Percentiles rank a stretch among this genome's conserved stretches.
Conservation (phyloP, 23 red algal species). For the Gracilaria vermiculophylla region DNA sequence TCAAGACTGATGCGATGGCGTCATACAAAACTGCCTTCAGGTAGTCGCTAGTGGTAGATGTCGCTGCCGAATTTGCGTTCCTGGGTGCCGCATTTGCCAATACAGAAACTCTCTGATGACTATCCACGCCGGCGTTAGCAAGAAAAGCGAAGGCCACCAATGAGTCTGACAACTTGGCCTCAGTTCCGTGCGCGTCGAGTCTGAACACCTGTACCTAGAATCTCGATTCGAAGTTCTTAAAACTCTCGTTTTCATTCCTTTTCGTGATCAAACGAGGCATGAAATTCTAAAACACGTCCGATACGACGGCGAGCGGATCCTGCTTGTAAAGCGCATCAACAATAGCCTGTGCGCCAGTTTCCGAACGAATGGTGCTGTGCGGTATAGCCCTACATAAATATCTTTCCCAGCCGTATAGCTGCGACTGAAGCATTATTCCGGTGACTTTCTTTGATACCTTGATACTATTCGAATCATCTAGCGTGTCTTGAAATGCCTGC, state of each 20-base stretch:
- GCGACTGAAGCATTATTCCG: too few species aligned
- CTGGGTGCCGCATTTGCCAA: not conserved
- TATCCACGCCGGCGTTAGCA: not conserved
- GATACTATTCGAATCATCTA: too few species aligned
- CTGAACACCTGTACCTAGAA: slow-evolving; percentile 6
- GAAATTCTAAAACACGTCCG: not conserved
- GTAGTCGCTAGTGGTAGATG: not conserved
- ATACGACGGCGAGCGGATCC: slow-evolving; percentile 16
- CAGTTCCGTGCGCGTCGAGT: not conserved
- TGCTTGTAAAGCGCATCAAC: too few species aligned
- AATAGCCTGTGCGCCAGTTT: too few species aligned
- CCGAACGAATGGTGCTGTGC: too few species aligned
- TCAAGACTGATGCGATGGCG: not conserved
- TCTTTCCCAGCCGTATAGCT: too few species aligned
- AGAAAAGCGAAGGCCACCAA: slow-evolving; percentile 17
- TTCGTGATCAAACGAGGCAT: not conserved
- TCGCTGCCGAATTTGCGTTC: not conserved
- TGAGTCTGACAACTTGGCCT: slow-evolving; percentile 1
- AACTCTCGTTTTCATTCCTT: not conserved
- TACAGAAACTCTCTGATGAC: not conserved
- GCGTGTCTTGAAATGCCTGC: too few species aligned
- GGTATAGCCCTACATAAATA: too few species aligned
- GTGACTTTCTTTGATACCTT: too few species aligned
- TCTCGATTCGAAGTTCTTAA: slow-evolving; percentile 1
- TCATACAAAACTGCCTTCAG: not conserved